Conservation (phyloP, 2,329 filamentous ascomycete species). For the Colletotrichum gloeosporioides region DNA sequence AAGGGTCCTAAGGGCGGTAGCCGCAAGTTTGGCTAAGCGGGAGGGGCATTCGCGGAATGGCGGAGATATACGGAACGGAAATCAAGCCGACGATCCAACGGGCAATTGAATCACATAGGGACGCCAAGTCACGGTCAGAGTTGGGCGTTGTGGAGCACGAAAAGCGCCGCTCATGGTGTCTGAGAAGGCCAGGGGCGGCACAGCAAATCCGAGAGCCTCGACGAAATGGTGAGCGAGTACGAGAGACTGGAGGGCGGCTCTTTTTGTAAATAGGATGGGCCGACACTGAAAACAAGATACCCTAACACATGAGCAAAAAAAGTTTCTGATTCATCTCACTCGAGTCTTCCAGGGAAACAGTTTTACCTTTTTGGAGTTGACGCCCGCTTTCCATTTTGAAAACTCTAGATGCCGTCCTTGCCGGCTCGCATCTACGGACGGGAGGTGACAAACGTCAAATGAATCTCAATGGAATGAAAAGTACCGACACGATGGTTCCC, state of each 20-base stretch:
- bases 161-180: not conserved
- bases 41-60: not conserved
- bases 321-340: not conserved
- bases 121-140: not conserved
- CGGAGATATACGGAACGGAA: not conserved
- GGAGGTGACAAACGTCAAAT: not conserved
- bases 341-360: not conserved
- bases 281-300: not conserved
- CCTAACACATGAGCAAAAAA: not conserved
- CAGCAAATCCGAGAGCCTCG: not conserved
- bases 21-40: constrained; percentile 59
- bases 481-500: not conserved
- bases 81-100: not conserved
- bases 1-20: constrained; percentile 52
- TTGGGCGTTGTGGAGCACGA: not conserved
- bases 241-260: not conserved
- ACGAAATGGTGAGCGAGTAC: not conserved
- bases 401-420: not conserved
- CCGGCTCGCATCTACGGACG: not conserved
- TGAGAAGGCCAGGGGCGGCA: not conserved
- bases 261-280: not conserved
- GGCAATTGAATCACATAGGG: not conserved
- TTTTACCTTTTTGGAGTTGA: not conserved
- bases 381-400: not conserved
- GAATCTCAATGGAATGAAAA: not conserved